phyloP scores from a whole-genome alignment of 495 filamentous ascomycete genomes.

The Sporormia fimetaria region DNA sequence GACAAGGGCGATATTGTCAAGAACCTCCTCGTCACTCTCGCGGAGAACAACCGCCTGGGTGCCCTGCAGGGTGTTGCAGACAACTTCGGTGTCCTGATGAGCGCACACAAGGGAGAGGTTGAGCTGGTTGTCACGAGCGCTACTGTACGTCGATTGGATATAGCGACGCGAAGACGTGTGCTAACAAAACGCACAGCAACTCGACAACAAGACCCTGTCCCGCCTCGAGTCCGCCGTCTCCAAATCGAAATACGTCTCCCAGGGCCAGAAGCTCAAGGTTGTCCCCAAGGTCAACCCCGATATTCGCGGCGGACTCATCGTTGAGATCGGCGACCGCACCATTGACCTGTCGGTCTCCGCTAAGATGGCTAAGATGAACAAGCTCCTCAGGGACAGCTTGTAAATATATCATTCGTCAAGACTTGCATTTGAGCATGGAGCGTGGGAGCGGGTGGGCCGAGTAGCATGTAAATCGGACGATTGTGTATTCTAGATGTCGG shows the following conservation, averaged over 20 bases:
- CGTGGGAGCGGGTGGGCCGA: not conserved
- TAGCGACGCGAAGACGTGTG: not conserved
- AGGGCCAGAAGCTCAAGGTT: conserved; percentile 95
- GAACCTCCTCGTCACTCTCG: conserved; percentile 82
- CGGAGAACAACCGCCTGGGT: conserved; percentile 90
- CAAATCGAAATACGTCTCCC: conserved; percentile 79
- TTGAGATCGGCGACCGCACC: conserved; percentile 95
- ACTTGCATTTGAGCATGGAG: not conserved
- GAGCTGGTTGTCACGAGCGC: conserved; percentile 84
- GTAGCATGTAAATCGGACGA: not conserved
- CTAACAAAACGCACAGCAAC: conserved; percentile 46
- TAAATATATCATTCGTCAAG: conserved; percentile 47
- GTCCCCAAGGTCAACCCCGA: conserved; percentile 90
- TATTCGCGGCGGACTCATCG: conserved; percentile 83
- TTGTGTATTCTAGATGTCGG: conserved; percentile 21
- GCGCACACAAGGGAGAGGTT: conserved; percentile 81
- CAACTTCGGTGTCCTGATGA: conserved; percentile 80
- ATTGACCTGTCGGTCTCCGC: conserved; percentile 93
- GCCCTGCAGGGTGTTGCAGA: conserved; percentile 68
- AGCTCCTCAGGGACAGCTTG: conserved; percentile 89
- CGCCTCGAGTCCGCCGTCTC: conserved; percentile 78
- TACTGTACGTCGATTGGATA: conserved; percentile 48
- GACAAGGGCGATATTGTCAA: conserved; percentile 74
- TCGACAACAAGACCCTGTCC: conserved; percentile 72
- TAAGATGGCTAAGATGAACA: conserved; percentile 97